Evolutionary conservation across 2,329 filamentous ascomycete genomes (phyloP).

Genomic region (Trichoderma afroharzianum): DNA sequence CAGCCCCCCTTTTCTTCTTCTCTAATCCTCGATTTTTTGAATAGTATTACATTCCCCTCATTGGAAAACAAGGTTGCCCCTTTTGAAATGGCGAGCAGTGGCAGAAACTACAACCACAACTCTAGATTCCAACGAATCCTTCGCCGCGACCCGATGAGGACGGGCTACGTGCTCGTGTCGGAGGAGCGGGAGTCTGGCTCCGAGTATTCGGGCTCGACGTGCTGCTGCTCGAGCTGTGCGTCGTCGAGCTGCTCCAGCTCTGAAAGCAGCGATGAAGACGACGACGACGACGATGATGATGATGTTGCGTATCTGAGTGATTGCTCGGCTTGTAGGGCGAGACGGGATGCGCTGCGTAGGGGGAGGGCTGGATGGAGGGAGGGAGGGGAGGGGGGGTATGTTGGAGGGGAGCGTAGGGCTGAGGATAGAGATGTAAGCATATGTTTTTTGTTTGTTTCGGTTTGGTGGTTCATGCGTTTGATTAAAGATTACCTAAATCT

Average conservation of each 20-base stretch:
- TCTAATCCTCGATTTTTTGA: neutral
- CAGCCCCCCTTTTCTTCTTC: too few relatives aligned
- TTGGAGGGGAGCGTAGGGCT: neutral
- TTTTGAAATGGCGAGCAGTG: neutral
- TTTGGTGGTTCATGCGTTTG: neutral
- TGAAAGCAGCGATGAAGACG: neutral
- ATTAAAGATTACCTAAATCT: too few relatives aligned
- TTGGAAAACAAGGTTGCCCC: neutral
- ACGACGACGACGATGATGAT: neutral
- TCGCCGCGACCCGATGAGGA: neutral
- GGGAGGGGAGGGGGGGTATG: neutral
- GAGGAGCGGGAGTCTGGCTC: slow-evolving; percentile 5
- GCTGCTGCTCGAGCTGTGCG: slow-evolving; percentile 11
- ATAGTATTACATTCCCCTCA: neutral
- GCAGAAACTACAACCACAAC: neutral
- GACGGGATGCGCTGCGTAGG: neutral
- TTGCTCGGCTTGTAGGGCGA: slow-evolving; percentile 1
- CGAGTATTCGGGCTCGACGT: slow-evolving; percentile 9
- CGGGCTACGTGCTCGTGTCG: neutral
- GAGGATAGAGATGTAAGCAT: neutral
- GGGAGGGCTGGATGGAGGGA: neutral
- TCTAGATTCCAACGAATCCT: neutral
- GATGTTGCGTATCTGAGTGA: neutral
- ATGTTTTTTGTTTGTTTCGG: neutral
- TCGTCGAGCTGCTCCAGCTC: neutral